phyloP scores from a whole-genome alignment of 2,329 filamentous ascomycete species.

The Fonsecaea nubica region DNA sequence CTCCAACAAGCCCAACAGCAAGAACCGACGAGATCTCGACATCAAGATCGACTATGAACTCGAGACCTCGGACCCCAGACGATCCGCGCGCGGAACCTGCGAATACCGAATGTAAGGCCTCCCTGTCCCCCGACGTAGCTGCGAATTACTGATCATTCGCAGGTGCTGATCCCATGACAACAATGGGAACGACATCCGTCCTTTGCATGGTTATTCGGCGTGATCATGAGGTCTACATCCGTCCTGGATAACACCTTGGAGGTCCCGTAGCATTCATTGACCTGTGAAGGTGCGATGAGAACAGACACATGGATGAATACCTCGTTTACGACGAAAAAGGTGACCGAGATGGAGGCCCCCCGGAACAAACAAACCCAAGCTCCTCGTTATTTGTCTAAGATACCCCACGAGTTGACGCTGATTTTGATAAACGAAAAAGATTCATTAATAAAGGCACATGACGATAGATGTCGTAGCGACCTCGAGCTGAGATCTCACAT shows the following conservation, averaged over 20 bases:
- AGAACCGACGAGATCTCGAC: slow-evolving; percentile 94
- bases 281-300: not conserved
- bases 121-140: not conserved
- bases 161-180: slow-evolving; percentile 29
- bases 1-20: slow-evolving; percentile 84
- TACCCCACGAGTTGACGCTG: slow-evolving; percentile 60
- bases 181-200: not conserved
- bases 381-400: slow-evolving; percentile 55
- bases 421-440: slow-evolving; percentile 47
- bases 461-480: not conserved
- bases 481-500: not conserved
- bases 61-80: slow-evolving; percentile 73
- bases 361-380: slow-evolving; percentile 45
- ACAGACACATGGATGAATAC: not conserved
- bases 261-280: slow-evolving; percentile 28
- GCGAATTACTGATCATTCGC: slow-evolving; percentile 13
- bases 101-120: slow-evolving; percentile 71
- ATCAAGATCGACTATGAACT: slow-evolving; percentile 85
- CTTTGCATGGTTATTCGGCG: not conserved
- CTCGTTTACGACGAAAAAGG: slow-evolving; percentile 31
- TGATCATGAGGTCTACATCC: slow-evolving; percentile 32
- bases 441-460: slow-evolving; percentile 24
- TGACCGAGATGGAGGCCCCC: slow-evolving; percentile 38
- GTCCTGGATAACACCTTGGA: slow-evolving; percentile 34
- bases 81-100: slow-evolving; percentile 72